Evolutionary conservation across 202 grass and related monocot genomes (phyloP).

Genomic region (Setaria italica): DNA sequence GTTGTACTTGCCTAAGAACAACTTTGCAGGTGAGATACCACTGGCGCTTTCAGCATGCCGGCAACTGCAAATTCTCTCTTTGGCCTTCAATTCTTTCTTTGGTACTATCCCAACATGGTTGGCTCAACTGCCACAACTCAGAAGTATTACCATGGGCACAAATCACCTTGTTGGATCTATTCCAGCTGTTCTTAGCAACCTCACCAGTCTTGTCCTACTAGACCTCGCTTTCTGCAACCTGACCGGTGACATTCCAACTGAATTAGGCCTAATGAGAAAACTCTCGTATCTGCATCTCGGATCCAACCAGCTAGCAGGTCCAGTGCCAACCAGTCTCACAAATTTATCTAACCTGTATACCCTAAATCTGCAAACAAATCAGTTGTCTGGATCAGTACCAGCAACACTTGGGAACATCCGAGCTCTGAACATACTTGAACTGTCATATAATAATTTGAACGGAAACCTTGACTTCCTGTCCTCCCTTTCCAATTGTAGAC

Average conservation of each 20-base stretch:
- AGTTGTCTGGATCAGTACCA: background rate
- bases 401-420: background rate
- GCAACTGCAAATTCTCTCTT: background rate
- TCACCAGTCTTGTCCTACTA: background rate
- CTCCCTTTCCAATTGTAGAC: background rate
- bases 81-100: background rate
- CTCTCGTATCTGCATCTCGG: background rate
- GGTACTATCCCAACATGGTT: slow-evolving; percentile 9
- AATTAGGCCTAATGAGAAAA: background rate
- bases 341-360: background rate
- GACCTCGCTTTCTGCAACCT: background rate
- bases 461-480: background rate
- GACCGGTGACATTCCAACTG: background rate
- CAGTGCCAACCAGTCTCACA: background rate
- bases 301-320: background rate
- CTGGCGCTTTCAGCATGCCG: background rate
- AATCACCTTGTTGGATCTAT: slow-evolving; percentile 9
- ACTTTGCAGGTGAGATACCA: background rate
- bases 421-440: background rate
- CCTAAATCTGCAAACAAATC: background rate
- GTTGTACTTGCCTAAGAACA: background rate
- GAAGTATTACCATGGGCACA: rapidly evolving
- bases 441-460: background rate
- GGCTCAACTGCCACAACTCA: background rate
- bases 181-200: background rate